Base-by-base conservation (phyloP, 306 rosid species). In the Malus fusca region DNA sequence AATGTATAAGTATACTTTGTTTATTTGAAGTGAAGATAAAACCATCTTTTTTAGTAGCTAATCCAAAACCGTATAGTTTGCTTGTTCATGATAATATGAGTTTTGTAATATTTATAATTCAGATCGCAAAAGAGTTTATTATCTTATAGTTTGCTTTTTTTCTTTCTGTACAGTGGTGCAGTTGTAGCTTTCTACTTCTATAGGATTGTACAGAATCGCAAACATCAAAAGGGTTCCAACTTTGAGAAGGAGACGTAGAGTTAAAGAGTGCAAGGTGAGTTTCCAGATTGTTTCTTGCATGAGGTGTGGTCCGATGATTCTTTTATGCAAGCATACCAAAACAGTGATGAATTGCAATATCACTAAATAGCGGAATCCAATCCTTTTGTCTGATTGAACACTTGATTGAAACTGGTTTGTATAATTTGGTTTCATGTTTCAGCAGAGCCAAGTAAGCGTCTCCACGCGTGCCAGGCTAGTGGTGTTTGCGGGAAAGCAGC, bases 121-220 rank as follows among this genome's bases (percentile, higher is more conserved):
- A 10, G 43, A 10, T 2, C 12, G 1, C 31, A 4, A 30, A 26
- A 51, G 19, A 72, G 25, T 28, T 73, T 72, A 68, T 13, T 23
- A 33, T 25, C 72, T 84, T 62, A 82, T 60, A 25, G 21, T 31
- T 66, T 73, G 23, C 69, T 7, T 7, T 35, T 6, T 35, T 35
- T 35, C 44, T 62, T 62, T 17, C 73, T 37, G 37, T 88, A 90
- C 91, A 96, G 99, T 74, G 98, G 90, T 52, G 91, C 87, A 1
- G 89, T 84, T 42, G 90, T 68, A 76, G 87, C 90, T 53, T 87
- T 96, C 79, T 96, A 85, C 68, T 61, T 92, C 82, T 88, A 87
- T 28, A 92, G 84, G 82, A 81, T 90, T 55, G 43, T 74, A 33
- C 85, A 80, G 85, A 81, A 86, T 18, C 70, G 84, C 58, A 87